Percentiles rank a stretch among this genome's conserved stretches.
These are phyloP conservation scores for Diatrype stigma DNA, from an alignment of 2,329 filamentous ascomycete genomes.

Conservation along the genomic window DNA sequence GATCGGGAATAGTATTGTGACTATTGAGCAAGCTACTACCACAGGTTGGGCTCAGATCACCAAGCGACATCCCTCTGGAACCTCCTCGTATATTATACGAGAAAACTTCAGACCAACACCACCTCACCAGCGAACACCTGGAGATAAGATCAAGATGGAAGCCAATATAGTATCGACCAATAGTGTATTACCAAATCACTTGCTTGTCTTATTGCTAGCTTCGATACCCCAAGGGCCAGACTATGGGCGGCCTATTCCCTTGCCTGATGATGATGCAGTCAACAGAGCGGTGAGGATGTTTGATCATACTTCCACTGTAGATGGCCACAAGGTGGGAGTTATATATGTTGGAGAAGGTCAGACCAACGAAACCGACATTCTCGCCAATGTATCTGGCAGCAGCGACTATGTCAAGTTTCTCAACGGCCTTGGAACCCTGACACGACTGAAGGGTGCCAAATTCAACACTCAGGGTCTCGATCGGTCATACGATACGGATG, in stretches of 20 bases:
- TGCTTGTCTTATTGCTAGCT: slow-evolving; percentile 66
- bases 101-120: slow-evolving; percentile 57
- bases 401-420: slow-evolving; percentile 85
- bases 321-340: slow-evolving; percentile 92
- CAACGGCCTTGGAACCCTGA: slow-evolving; percentile 74
- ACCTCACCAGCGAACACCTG: slow-evolving; percentile 50
- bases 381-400: slow-evolving; percentile 82
- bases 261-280: slow-evolving; percentile 67
- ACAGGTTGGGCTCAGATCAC: slow-evolving; percentile 68
- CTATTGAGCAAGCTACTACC: slow-evolving; percentile 64
- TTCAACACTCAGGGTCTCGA: slow-evolving; percentile 95
- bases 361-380: slow-evolving; percentile 74
- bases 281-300: slow-evolving; percentile 74
- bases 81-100: slow-evolving; percentile 54
- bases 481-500: slow-evolving; percentile 70
- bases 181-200: slow-evolving; percentile 66
- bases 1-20: slow-evolving; percentile 69
- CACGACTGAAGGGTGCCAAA: slow-evolving; percentile 72
- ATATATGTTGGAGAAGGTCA: slow-evolving; percentile 90
- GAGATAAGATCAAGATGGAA: slow-evolving; percentile 46
- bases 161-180: slow-evolving; percentile 49
- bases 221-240: slow-evolving; percentile 56
- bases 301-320: slow-evolving; percentile 83
- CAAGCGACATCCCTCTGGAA: slow-evolving; percentile 67
- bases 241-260: slow-evolving; percentile 63